Evolutionary conservation across 2,329 filamentous ascomycete genomes (phyloP).

Genomic region (Karstenula rhodostoma): DNA sequence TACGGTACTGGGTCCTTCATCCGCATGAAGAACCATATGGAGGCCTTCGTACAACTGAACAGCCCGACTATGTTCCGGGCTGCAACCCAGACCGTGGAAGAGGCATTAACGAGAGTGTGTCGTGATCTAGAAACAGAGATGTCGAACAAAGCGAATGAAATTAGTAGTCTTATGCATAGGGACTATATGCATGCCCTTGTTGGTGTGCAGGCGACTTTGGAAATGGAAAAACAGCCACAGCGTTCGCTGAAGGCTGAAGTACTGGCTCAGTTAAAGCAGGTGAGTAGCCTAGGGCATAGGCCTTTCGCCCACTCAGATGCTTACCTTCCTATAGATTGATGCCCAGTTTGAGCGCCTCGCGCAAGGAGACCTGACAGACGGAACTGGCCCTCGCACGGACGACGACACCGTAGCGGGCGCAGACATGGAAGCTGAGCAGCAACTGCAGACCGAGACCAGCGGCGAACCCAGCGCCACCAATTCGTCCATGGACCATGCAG

Average conservation of each 20-base stretch:
- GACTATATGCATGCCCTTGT: conserved; percentile 51
- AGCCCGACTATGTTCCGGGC: conserved; percentile 60
- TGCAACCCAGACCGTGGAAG: conserved; percentile 54
- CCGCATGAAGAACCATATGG: conserved; percentile 64
- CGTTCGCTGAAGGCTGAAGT: conserved; percentile 25
- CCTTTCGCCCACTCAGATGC: background rate
- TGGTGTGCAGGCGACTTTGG: conserved; percentile 24
- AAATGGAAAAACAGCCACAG: conserved; percentile 26
- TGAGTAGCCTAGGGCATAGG: background rate
- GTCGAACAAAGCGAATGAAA: conserved; percentile 56
- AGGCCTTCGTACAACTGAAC: conserved; percentile 50
- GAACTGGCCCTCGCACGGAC: background rate
- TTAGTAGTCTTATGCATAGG: conserved; percentile 45
- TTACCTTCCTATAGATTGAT: conserved; percentile 20
- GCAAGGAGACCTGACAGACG: conserved; percentile 23
- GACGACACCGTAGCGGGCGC: conserved; percentile 12
- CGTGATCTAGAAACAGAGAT: conserved; percentile 54
- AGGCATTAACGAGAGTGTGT: conserved; percentile 53
- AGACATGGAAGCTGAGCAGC: conserved; percentile 1
- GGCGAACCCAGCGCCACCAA: background rate
- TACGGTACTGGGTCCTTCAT: conserved; percentile 56
- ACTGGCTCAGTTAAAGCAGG: conserved; percentile 23
- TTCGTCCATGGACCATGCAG: background rate
- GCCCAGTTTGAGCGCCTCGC: conserved; percentile 33
- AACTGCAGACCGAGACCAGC: background rate